Evolutionary conservation across 352 stramenopile genomes (phyloP), one percentile per base, ranked within the genome.

Genomic region (Phytophthora cactorum): DNA sequence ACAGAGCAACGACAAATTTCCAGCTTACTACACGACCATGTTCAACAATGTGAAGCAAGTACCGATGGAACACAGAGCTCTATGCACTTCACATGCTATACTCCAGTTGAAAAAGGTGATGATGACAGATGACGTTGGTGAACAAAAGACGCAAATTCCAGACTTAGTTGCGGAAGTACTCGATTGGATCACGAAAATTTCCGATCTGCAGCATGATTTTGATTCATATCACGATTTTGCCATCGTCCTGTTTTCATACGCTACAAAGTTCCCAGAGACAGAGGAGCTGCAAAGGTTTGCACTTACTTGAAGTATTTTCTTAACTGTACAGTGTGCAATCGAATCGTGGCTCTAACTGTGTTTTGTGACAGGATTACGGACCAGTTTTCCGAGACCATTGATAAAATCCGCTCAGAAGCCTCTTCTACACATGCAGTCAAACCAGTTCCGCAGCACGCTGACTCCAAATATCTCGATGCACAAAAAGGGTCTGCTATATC

Each of bases 171-270:
- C 11, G 5, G 51, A 46, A 57, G 17, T 57, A 1, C 51, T 57
- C 51, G 22, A 57, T 36, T 46, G 51, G 32, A 57, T 57, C 17
- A 14, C 25, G 2, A 22, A 46, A 25, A 22, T 32, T n/a, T 46
- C 1, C 17, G 36, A 46, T 12, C 9, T 57, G n/a, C 12, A 22
- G 32, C 51, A 57, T n/a, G 32, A 46, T 57, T 44, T 57, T 34
- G n/a, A 27, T 34, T 25, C n/a, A 8, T 57, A 57, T 6, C 51
- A 57, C n/a, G 51, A 46, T 29, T 46, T 57, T 57, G 51, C 51
- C 5, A 44, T 32, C 17, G 22, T 57, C 36, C 45, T 52, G 34
- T 39, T 39, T 39, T 39, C 7, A 39, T 39, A 39, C 34, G 9
- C 34, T 39, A 4, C 9, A 12, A 6, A 39, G 34, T 12, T 12